Conservation (phyloP, 306 rosid genomes). For the Hylodesmum podocarpum region DNA sequence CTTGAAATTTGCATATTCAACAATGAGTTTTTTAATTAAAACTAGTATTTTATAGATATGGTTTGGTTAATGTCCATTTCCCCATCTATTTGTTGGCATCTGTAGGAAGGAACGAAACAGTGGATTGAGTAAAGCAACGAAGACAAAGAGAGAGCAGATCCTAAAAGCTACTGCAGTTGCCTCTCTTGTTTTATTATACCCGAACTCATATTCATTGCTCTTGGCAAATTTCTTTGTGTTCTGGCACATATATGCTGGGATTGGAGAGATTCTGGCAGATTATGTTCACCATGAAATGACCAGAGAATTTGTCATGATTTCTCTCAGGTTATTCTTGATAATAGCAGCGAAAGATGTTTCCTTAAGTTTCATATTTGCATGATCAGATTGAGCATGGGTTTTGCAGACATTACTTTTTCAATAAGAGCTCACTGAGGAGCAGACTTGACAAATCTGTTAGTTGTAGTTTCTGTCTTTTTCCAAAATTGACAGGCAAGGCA, state of each 20-base stretch:
- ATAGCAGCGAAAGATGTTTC: slow-evolving; percentile 42
- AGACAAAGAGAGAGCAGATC: slow-evolving; percentile 41
- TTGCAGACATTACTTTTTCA: slow-evolving; percentile 4
- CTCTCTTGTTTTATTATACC: slow-evolving; percentile 34
- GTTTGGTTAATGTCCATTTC: slow-evolving; percentile 14
- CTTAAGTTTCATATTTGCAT: slow-evolving; percentile 38
- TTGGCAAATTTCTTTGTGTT: slow-evolving; percentile 31
- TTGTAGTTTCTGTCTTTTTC: slow-evolving; percentile 17
- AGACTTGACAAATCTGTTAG: slow-evolving; percentile 21
- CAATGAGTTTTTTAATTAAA: neutral
- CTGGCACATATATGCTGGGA: slow-evolving; percentile 41
- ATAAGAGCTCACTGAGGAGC: slow-evolving; percentile 33
- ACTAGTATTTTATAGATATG: slow-evolving; percentile 1
- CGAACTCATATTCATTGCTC: slow-evolving; percentile 38
- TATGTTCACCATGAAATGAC: slow-evolving; percentile 48
- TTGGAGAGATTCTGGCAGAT: slow-evolving; percentile 41
- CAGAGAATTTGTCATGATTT: slow-evolving; percentile 31
- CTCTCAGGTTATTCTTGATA: slow-evolving; percentile 39
- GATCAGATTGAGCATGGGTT: slow-evolving; percentile 13
- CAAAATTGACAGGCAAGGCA: slow-evolving; percentile 14
- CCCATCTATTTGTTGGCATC: slow-evolving; percentile 12
- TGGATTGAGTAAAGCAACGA: slow-evolving; percentile 26
- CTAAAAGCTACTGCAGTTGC: slow-evolving; percentile 35
- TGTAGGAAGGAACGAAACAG: slow-evolving; percentile 33
- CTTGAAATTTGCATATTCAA: no score